phyloP scores from a whole-genome alignment of 306 rosid genomes.

The Sicyos baderoa region DNA sequence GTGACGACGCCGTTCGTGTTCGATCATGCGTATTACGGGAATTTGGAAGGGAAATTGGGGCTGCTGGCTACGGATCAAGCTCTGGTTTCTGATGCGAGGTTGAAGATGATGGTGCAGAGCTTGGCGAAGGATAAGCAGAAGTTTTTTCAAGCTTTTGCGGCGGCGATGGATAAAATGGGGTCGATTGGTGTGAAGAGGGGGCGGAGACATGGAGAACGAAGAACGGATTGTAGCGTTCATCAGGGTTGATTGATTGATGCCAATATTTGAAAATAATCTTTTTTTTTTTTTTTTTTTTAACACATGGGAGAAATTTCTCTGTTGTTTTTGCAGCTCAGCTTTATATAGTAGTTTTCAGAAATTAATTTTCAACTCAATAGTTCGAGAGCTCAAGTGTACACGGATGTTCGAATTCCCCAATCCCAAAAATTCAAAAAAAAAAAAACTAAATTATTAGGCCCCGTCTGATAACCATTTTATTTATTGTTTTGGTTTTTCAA shows the following conservation, averaged over 20 bases:
- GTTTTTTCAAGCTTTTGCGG: constrained; percentile 65
- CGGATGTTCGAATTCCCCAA: too few relatives aligned
- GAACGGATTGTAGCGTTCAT: constrained; percentile 27
- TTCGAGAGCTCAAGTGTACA: too few relatives aligned
- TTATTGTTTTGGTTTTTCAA: too few relatives aligned
- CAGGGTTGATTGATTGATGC: constrained; percentile 1
- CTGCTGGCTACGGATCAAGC: constrained; percentile 74
- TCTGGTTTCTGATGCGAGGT: constrained; percentile 51
- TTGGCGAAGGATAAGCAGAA: constrained; percentile 57
- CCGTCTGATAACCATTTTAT: too few relatives aligned
- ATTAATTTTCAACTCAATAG: too few relatives aligned
- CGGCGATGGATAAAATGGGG: constrained; percentile 80
- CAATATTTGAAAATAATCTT: not conserved
- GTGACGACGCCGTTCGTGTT: constrained; percentile 72
- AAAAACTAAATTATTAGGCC: too few relatives aligned
- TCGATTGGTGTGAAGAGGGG: constrained; percentile 58
- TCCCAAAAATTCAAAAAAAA: too few relatives aligned
- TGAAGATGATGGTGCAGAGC: constrained; percentile 43
- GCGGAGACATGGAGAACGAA: constrained; percentile 57
- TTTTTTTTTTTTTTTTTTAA: not conserved
- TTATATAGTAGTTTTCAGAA: too few relatives aligned
- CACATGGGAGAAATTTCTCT: not conserved
- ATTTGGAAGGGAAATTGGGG: constrained; percentile 57
- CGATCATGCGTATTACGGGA: constrained; percentile 75
- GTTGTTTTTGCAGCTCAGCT: too few relatives aligned